phyloP scores from a whole-genome alignment of 805 yeast species.

The Huiozyma sinensis region DNA sequence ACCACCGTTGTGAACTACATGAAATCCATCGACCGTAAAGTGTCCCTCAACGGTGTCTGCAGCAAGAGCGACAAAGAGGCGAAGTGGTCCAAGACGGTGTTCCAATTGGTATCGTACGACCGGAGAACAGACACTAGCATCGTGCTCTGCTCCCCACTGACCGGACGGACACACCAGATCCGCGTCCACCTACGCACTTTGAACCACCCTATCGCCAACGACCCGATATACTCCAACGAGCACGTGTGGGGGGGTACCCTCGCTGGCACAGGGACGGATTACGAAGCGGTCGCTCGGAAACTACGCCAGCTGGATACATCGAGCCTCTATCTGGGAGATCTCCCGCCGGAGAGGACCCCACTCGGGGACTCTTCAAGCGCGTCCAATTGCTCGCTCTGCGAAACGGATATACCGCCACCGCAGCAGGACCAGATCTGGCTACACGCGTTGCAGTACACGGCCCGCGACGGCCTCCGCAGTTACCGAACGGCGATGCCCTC shows the following conservation, averaged over 20 bases:
- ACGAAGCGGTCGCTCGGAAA: too few relatives aligned
- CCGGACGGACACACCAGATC: constrained; percentile 94
- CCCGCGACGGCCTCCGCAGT: too few relatives aligned
- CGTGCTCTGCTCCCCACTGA: constrained; percentile 74
- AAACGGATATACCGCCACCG: too few relatives aligned
- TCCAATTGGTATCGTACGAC: constrained; percentile 59
- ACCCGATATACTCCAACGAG: constrained; percentile 77
- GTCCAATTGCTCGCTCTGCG: neutral
- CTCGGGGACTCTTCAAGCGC: neutral
- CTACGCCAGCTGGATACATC: too few relatives aligned
- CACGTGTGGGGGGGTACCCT: constrained; percentile 61
- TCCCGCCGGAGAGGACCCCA: too few relatives aligned
- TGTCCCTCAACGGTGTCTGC: constrained; percentile 50
- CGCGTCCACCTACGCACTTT: constrained; percentile 82
- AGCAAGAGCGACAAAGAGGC: constrained; percentile 26
- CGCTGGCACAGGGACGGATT: constrained; percentile 44
- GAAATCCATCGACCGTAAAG: constrained; percentile 59
- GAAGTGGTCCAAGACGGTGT: constrained; percentile 65
- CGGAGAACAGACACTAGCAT: constrained; percentile 38
- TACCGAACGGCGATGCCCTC: too few relatives aligned
- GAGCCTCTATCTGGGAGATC: too few relatives aligned
- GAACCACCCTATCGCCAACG: constrained; percentile 89
- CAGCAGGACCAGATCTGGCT: constrained; percentile 53
- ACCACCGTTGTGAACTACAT: constrained; percentile 51
- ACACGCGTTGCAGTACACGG: constrained; percentile 68